Percentiles rank a stretch among this genome's conserved stretches.
Conservation (phyloP, 257 asterid species). For the Ligustrum vulgare region DNA sequence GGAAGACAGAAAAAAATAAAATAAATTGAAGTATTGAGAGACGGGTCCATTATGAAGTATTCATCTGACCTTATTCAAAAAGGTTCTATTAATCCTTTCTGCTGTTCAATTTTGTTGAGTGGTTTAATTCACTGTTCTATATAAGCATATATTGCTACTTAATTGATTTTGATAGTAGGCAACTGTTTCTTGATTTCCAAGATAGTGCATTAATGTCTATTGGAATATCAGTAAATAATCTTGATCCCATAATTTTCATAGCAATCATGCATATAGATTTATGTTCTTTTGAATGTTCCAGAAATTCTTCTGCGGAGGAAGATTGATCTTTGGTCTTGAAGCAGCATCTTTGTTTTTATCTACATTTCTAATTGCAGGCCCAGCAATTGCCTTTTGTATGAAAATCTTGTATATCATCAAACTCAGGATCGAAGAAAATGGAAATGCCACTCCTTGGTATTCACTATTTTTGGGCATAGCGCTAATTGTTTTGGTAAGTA, state of each 20-base stretch:
- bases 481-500: constrained; percentile 69
- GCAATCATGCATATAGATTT: background rate
- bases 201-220: background rate
- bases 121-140: background rate
- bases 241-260: background rate
- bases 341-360: constrained; percentile 69
- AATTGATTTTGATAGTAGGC: background rate
- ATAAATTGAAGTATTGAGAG: too few relatives aligned
- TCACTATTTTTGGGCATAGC: constrained; percentile 57
- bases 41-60: too few relatives aligned
- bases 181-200: background rate
- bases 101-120: background rate
- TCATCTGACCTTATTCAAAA: background rate
- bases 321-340: constrained; percentile 92
- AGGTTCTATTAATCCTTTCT: background rate
- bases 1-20: too few relatives aligned
- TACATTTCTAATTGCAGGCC: constrained; percentile 56
- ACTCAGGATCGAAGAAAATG: constrained; percentile 31
- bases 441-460: constrained; percentile 58
- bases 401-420: constrained; percentile 43
- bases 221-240: constrained; percentile 1
- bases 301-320: constrained; percentile 88
- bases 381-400: constrained; percentile 65
- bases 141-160: background rate
- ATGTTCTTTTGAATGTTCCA: constrained; percentile 36